Evolutionary conservation across 768 basidiomycete genomes (phyloP), one percentile per base, ranked within the genome.

Genomic region (Leucocoprinus sp.): DNA sequence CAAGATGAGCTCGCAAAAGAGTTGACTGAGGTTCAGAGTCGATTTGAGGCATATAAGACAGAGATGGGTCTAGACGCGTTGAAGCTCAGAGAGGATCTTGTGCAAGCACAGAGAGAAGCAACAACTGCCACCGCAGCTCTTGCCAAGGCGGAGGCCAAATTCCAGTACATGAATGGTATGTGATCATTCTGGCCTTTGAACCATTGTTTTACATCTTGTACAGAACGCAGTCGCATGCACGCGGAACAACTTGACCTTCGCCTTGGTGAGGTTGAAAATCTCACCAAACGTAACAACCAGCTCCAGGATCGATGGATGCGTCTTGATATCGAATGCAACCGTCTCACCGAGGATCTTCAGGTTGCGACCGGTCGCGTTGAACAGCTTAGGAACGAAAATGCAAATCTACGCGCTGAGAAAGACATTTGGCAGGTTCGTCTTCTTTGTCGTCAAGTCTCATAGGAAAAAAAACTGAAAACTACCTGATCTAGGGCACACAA

Each of bases 371-470:
- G 74, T 19, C 72, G 74, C 18, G 64, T 83, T 12, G 90, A 93
- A 51, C 82, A 86, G 47, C 66, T 92, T 29, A 79, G 89, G 8
- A 89, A 86, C 53, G 93, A 97, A 55, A 77, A 72, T 52, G 85
- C 88, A 2, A 93, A 89, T 59, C 74, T 96, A 14, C 80, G 85
- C 34, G 93, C 92, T 0, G 95, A 98, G 73, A 93, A 91, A 69
- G 84, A 80, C 57, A 87, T 93, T 27, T 91, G 86, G 84, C 88
- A 90, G 82, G 91, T 88, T 42, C 24, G 74, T 57, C 1, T 26
- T n/a, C n/a, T n/a, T n/a, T n/a, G n/a, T n/a, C 14, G 12, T 3
- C 6, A 35, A 2, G 2, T 6, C 22, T 26, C n/a, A 28, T 27
- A 1, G 22, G 26, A 29, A 34, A 34, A 3, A 12, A 37, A 17